Evolutionary conservation across 768 basidiomycete genomes (phyloP), one percentile per base, ranked within the genome.

Genomic region (Lactifluus rugatus): DNA sequence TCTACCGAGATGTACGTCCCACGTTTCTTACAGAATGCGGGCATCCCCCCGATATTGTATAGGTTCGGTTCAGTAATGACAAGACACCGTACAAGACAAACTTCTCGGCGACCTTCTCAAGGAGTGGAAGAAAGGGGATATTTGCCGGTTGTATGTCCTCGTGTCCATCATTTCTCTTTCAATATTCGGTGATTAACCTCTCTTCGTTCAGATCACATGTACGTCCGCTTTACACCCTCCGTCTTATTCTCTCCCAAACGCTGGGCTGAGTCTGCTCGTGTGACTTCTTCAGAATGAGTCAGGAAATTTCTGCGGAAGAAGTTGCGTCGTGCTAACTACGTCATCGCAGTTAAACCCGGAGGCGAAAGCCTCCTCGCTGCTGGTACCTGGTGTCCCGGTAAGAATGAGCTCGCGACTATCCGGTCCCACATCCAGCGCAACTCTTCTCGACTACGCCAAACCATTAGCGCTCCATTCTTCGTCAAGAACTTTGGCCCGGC

Each of bases 51-150:
- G 7, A 36, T 19, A 36, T 11, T n/a, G 7, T 36, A 36, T 46
- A 92, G 89, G 70, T 95, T 23, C 81, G 93, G 14, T 96, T 95
- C 71, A 91, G 88, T 67, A 90, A 90, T 56, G 89, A 93, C 68
- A 94, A 93, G 73, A 99, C 95, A 5, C 95, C 95, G 0, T 99
- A 99, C 75, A 98, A 98, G 72, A 80, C 70, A 6, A 77, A 77
- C 10, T 78, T 97, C 32, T 86, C 87, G 0, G 88, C 90, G 0
- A 87, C 84, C 54, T 89, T 94, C 64, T 93, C 92, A 3, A 76
- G 96, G 48, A 87, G 87, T 28, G 95, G 95, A 2, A 74, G 89
- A 42, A 98, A 97, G 66, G 92, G 94, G 0, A 81, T 85, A 13
- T 97, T 91, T 69, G 93, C 93, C 21, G 77, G 76, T 17, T 94